phyloP scores from a whole-genome alignment of 2,329 filamentous ascomycete species.

The Cylindrodendrum hubeiense region DNA sequence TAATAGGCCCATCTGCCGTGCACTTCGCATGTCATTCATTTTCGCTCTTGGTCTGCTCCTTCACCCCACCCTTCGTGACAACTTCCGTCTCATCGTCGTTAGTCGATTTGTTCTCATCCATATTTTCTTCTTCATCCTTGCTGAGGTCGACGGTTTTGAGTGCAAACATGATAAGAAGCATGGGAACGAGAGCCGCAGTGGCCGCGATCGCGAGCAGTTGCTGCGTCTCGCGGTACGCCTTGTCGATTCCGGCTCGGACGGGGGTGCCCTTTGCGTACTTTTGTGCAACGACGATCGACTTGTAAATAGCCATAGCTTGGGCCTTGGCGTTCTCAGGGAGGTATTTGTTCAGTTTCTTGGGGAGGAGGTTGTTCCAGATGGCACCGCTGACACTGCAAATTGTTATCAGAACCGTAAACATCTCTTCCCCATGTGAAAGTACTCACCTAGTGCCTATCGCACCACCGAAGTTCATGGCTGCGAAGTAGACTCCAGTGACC shows the following conservation, averaged over 20 bases:
- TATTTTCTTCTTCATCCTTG: conserved; percentile 21
- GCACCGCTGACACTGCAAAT: conserved; percentile 48
- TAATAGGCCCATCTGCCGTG: background rate
- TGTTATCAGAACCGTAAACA: background rate
- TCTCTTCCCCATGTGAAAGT: fast-evolving
- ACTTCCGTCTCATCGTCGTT: background rate
- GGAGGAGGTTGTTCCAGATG: conserved; percentile 51
- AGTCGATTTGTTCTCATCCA: conserved; percentile 12
- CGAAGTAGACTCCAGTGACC: conserved; percentile 51
- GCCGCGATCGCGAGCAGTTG: conserved; percentile 44
- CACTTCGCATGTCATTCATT: background rate
- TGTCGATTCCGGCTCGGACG: conserved; percentile 40
- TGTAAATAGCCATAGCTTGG: conserved; percentile 43
- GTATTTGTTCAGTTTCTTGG: conserved; percentile 40
- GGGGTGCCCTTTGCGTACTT: conserved; percentile 39
- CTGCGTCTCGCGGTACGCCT: conserved; percentile 44
- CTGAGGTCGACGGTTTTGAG: conserved; percentile 41
- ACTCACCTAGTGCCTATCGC: conserved; percentile 47
- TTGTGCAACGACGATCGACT: conserved; percentile 45
- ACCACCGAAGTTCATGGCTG: conserved; percentile 49
- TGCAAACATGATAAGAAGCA: conserved; percentile 43
- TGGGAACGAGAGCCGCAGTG: conserved; percentile 38
- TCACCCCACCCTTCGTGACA: background rate
- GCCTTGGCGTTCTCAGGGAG: conserved; percentile 37
- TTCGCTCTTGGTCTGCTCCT: conserved; percentile 6